A percentile compares a stretch with the other conserved stretches of the same genome.
phyloP scores from a whole-genome alignment of 2,329 filamentous ascomycete genomes.

The Periconia digitata region DNA sequence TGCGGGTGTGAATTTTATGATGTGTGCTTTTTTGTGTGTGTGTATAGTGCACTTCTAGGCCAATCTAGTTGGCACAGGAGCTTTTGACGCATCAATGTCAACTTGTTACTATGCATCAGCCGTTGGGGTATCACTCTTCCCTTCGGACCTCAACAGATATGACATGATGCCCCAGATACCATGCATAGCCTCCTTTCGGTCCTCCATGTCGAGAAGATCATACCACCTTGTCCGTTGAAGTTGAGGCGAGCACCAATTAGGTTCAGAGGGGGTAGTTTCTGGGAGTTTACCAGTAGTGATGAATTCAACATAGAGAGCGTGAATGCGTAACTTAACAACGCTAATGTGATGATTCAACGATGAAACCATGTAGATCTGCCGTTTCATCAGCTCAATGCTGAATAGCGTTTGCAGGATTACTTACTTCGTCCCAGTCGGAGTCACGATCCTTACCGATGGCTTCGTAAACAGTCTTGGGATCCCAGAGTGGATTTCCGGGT shows the following conservation, averaged over 20 bases:
- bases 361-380: conserved; percentile 62
- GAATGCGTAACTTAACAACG: conserved; percentile 60
- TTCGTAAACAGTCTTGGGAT: conserved; percentile 57
- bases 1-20: not conserved
- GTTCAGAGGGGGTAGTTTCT: conserved; percentile 23
- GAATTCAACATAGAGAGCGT: conserved; percentile 58
- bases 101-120: conserved; percentile 1
- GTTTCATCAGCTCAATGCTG: conserved; percentile 19
- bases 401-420: too few species aligned
- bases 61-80: not conserved
- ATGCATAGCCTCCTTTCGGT: conserved; percentile 58
- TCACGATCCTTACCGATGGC: conserved; percentile 56
- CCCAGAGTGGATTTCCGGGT: conserved; percentile 56
- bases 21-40: not conserved
- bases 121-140: conserved; percentile 13
- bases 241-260: conserved; percentile 53
- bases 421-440: conserved; percentile 57
- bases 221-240: conserved; percentile 61
- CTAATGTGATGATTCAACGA: conserved; percentile 65
- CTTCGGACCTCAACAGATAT: conserved; percentile 48
- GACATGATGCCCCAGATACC: conserved; percentile 61
- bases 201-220: conserved; percentile 57
- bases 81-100: not conserved
- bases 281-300: conserved; percentile 49
- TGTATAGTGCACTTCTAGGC: not conserved